Evolutionary conservation across 345 rosid species (phyloP).

Genomic region (Populus deltoides): DNA sequence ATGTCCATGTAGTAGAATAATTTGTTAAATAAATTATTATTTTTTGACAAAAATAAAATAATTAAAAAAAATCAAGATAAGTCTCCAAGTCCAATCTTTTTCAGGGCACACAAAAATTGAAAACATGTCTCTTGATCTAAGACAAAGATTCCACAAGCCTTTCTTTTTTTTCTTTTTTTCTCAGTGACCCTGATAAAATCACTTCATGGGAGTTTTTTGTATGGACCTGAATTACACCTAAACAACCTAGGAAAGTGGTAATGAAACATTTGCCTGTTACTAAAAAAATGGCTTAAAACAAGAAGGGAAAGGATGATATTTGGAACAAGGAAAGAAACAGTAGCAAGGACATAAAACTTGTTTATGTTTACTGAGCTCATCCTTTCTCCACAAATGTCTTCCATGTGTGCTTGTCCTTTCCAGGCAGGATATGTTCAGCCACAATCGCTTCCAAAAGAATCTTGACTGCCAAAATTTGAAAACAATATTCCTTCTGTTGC

Average conservation of each 20-base stretch:
- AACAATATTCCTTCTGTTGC: neutral
- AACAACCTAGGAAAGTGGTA: neutral
- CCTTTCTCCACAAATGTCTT: neutral
- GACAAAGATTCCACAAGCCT: conserved; percentile 18
- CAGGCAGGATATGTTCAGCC: no score
- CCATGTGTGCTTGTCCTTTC: neutral
- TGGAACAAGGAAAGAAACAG: neutral
- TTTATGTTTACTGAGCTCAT: neutral
- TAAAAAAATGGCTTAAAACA: neutral
- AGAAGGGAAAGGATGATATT: neutral
- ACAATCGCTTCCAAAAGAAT: no score
- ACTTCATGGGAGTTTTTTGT: neutral
- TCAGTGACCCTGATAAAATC: neutral
- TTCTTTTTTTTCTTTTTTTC: neutral
- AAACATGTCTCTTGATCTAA: conserved; percentile 21
- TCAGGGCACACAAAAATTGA: neutral
- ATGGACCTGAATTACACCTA: neutral
- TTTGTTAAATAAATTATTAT: no score
- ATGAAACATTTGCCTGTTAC: neutral
- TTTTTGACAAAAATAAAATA: no score
- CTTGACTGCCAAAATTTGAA: neutral
- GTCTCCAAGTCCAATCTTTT: neutral
- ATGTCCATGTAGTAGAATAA: fast-evolving
- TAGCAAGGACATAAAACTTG: no score
- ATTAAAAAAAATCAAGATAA: no score